phyloP scores from a whole-genome alignment of 2,329 filamentous ascomycete genomes.

The Magnaporthales sp. region DNA sequence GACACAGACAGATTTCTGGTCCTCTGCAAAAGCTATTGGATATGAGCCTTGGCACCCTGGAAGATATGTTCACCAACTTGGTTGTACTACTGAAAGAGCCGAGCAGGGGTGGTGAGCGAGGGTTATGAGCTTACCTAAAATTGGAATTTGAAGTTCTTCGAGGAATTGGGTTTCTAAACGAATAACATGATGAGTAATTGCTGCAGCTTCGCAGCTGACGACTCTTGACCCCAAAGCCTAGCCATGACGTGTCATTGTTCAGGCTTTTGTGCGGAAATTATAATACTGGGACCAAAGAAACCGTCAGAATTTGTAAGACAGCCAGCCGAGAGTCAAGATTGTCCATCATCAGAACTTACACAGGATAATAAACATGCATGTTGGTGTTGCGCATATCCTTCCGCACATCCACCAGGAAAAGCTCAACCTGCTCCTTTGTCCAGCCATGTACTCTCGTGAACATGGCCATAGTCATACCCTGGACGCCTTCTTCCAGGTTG shows the following conservation, averaged over 20 bases:
- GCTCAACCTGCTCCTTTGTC: slow-evolving; percentile 39
- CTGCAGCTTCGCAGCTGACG: not conserved
- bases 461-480: slow-evolving; percentile 20
- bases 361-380: slow-evolving; percentile 38
- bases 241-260: not conserved
- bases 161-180: not conserved
- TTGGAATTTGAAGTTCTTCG: not conserved
- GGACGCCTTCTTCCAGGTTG: slow-evolving; percentile 19
- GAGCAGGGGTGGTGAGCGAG: not conserved
- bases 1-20: not conserved
- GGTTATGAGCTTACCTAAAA: not conserved
- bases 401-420: slow-evolving; percentile 39
- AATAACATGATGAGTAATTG: not conserved
- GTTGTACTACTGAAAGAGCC: not conserved
- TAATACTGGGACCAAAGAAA: not conserved
- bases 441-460: slow-evolving; percentile 27
- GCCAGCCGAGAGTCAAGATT: not conserved
- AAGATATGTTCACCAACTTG: not conserved
- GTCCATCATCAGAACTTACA: slow-evolving; percentile 35
- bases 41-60: not conserved
- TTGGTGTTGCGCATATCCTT: slow-evolving; percentile 34
- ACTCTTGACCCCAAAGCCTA: not conserved
- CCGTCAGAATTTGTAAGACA: not conserved
- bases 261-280: slow-evolving; percentile 2
- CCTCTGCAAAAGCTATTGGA: not conserved